Evolutionary conservation across 2,329 filamentous ascomycete genomes (phyloP).

Genomic region (Zymoseptoria brevis): DNA sequence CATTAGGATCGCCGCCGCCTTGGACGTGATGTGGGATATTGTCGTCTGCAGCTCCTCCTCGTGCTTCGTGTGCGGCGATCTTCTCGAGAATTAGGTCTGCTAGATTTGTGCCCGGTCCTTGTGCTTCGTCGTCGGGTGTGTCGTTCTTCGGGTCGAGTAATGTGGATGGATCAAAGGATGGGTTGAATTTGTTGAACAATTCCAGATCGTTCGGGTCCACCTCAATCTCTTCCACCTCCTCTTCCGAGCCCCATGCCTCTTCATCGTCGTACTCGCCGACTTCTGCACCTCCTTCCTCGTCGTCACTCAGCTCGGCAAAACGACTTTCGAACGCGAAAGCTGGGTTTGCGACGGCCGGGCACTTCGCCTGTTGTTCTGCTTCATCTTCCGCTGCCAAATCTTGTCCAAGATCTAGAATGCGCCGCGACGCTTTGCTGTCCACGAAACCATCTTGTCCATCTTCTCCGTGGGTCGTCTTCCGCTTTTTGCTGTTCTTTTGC

Average conservation of each 20-base stretch:
- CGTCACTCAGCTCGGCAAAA: slow-evolving; percentile 44
- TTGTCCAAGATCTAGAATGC: slow-evolving; percentile 82
- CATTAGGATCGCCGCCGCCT: slow-evolving; percentile 56
- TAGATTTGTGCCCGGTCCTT: slow-evolving; percentile 58
- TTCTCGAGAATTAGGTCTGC: slow-evolving; percentile 90
- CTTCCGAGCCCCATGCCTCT: slow-evolving; percentile 67
- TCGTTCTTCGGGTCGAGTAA: slow-evolving; percentile 59
- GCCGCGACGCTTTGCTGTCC: slow-evolving; percentile 78
- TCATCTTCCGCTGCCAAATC: slow-evolving; percentile 79
- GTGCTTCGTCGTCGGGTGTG: slow-evolving; percentile 28
- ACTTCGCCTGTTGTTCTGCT: slow-evolving; percentile 39
- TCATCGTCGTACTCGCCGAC: slow-evolving; percentile 43
- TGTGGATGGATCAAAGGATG: slow-evolving; percentile 60
- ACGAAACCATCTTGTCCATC: slow-evolving; percentile 61
- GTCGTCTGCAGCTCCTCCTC: slow-evolving; percentile 41
- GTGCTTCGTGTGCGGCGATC: slow-evolving; percentile 82
- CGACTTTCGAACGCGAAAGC: slow-evolving; percentile 76
- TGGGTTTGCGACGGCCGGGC: slow-evolving; percentile 44
- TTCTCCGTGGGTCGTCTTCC: slow-evolving; percentile 49
- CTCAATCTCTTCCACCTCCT: slow-evolving; percentile 58
- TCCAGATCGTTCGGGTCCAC: slow-evolving; percentile 84
- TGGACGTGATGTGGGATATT: slow-evolving; percentile 45
- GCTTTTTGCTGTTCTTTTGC: slow-evolving; percentile 54
- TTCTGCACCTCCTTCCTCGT: slow-evolving; percentile 48
- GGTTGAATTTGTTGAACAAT: slow-evolving; percentile 85